Conservation (phyloP, 1,284 basidiomycete species). For the Naganishia albida region DNA sequence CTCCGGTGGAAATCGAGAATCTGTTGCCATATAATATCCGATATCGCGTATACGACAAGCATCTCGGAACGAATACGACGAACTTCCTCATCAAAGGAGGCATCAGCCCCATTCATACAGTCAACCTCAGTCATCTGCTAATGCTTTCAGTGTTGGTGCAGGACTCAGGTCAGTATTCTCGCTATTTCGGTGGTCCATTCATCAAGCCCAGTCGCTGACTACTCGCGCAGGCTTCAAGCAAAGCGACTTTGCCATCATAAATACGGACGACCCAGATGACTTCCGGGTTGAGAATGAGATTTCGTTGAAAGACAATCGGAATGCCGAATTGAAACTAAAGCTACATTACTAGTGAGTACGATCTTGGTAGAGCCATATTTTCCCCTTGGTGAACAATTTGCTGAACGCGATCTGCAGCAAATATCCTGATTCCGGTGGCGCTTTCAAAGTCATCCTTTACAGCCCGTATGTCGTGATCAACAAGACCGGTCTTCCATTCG, state of each 20-base stretch:
- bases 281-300: constrained; percentile 78
- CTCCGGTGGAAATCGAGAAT: constrained; percentile 96
- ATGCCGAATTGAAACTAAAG: constrained; percentile 76
- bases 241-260: constrained; percentile 98
- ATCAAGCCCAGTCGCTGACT: neutral
- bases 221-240: constrained; percentile 73
- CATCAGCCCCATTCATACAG: constrained; percentile 94
- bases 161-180: constrained; percentile 68
- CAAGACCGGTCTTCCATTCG: constrained; percentile 86
- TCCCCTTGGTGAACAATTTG: constrained; percentile 15
- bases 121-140: constrained; percentile 89
- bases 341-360: constrained; percentile 80
- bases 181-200: no score
- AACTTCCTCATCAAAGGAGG: constrained; percentile 93
- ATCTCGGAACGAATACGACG: constrained; percentile 76
- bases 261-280: constrained; percentile 88
- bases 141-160: constrained; percentile 89
- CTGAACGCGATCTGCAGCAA: constrained; percentile 57
- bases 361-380: neutral
- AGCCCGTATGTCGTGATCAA: constrained; percentile 91
- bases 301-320: constrained; percentile 71
- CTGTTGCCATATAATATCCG: constrained; percentile 92
- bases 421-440: constrained; percentile 91
- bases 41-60: constrained; percentile 95
- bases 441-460: constrained; percentile 96